These are phyloP conservation scores for Podila epicladia DNA, from an alignment of 192 early-diverging fungal genomes.

Conservation along the genomic window DNA sequence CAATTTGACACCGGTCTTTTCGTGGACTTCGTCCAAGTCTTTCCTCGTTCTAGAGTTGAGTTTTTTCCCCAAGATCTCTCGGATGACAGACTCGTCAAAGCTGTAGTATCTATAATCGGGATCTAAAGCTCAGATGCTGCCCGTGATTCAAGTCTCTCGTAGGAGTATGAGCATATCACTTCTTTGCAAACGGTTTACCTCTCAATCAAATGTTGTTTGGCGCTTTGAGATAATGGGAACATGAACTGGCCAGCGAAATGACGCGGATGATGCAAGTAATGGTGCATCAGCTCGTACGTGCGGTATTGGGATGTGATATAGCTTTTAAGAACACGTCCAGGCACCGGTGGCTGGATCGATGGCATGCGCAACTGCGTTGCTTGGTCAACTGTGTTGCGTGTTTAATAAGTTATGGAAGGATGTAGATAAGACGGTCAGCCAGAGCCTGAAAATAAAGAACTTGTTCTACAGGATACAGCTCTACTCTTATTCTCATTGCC, in stretches of 20 bases:
- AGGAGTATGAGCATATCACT: no score
- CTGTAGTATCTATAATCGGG: constrained; percentile 46
- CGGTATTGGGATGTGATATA: constrained; percentile 50
- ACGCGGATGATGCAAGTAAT: constrained; percentile 50
- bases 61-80: constrained; percentile 56
- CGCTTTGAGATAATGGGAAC: constrained; percentile 49
- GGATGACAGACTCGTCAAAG: constrained; percentile 55
- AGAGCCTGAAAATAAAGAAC: no score
- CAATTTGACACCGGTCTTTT: constrained; percentile 41
- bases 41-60: constrained; percentile 55
- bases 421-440: background rate
- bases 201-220: constrained; percentile 52
- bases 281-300: constrained; percentile 52
- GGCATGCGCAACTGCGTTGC: constrained; percentile 35
- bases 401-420: background rate
- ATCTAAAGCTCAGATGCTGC: no score
- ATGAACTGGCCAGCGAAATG: constrained; percentile 51
- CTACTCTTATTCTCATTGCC: no score
- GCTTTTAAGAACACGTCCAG: constrained; percentile 43
- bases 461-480: background rate
- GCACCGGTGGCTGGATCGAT: constrained; percentile 32
- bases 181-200: constrained; percentile 10
- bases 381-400: constrained; percentile 33
- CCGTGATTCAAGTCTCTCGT: no score
- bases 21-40: constrained; percentile 54